Conservation (phyloP, 208 protist genomes). For the Trypanosoma theileri region DNA sequence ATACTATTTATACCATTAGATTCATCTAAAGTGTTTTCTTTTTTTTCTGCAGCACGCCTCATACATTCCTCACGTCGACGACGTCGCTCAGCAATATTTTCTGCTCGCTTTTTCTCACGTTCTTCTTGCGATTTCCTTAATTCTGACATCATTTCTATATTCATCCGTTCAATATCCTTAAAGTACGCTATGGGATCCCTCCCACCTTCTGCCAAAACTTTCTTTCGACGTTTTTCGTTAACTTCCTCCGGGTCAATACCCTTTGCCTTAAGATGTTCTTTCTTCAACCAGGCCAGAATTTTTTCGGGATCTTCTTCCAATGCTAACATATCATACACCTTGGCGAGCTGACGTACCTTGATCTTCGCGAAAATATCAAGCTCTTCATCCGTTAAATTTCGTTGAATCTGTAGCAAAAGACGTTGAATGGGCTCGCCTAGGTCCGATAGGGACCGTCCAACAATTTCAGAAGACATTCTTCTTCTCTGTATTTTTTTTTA, state of each 20-base stretch:
- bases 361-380: conserved; percentile 31
- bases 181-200: conserved; percentile 32
- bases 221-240: conserved; percentile 23
- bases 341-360: conserved; percentile 38
- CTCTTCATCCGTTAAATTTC: conserved; percentile 32
- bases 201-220: conserved; percentile 24
- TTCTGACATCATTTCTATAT: conserved; percentile 28
- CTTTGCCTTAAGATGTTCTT: conserved; percentile 25
- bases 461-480: conserved; percentile 16
- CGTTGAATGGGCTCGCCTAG: conserved; percentile 38
- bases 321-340: conserved; percentile 42
- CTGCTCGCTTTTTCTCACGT: conserved; percentile 25
- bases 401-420: conserved; percentile 30
- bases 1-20: conserved; percentile 15
- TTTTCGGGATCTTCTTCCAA: conserved; percentile 41
- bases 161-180: conserved; percentile 31
- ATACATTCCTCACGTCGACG: conserved; percentile 24
- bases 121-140: conserved; percentile 27
- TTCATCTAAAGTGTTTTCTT: conserved; percentile 1
- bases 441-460: conserved; percentile 21
- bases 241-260: conserved; percentile 25
- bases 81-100: conserved; percentile 24
- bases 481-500: background rate
- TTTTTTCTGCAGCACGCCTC: conserved; percentile 6
- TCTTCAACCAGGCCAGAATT: conserved; percentile 42